Evolutionary conservation across 768 basidiomycete genomes (phyloP).

Genomic region (Chalciporus chontae): DNA sequence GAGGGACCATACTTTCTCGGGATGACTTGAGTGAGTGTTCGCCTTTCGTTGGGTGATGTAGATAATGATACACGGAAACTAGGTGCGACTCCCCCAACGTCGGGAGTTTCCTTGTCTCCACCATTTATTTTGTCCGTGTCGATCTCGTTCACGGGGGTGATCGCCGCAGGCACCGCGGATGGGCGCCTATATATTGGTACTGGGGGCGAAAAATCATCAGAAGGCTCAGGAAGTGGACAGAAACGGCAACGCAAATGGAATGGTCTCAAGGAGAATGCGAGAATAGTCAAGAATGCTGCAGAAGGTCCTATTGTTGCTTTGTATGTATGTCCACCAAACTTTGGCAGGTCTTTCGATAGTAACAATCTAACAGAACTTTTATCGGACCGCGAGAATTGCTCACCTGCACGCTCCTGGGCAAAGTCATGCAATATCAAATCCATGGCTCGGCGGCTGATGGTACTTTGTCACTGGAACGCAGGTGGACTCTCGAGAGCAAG

Average conservation of each 20-base stretch:
- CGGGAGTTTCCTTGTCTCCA: conserved; percentile 61
- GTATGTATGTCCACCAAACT: conserved; percentile 37
- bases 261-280: conserved; percentile 52
- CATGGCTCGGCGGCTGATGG: conserved; percentile 36
- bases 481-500: conserved; percentile 45
- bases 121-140: conserved; percentile 69
- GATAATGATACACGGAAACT: conserved; percentile 1
- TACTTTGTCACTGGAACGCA: conserved; percentile 38
- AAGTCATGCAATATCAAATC: conserved; percentile 48
- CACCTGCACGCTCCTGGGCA: conserved; percentile 61
- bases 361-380: conserved; percentile 44
- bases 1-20: conserved; percentile 54
- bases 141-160: conserved; percentile 52
- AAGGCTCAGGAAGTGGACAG: conserved; percentile 35
- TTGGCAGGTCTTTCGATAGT: not conserved
- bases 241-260: conserved; percentile 68
- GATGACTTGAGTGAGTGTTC: conserved; percentile 50
- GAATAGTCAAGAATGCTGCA: conserved; percentile 48
- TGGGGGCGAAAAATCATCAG: conserved; percentile 54
- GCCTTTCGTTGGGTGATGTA: not conserved
- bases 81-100: conserved; percentile 39
- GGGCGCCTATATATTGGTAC: conserved; percentile 68
- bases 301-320: conserved; percentile 73
- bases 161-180: conserved; percentile 75
- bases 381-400: conserved; percentile 42